Percentiles rank a stretch among this genome's conserved stretches.
These are phyloP conservation scores for Aspergillus neoniger DNA, from an alignment of 2,329 filamentous ascomycete species.

Conservation along the genomic window DNA sequence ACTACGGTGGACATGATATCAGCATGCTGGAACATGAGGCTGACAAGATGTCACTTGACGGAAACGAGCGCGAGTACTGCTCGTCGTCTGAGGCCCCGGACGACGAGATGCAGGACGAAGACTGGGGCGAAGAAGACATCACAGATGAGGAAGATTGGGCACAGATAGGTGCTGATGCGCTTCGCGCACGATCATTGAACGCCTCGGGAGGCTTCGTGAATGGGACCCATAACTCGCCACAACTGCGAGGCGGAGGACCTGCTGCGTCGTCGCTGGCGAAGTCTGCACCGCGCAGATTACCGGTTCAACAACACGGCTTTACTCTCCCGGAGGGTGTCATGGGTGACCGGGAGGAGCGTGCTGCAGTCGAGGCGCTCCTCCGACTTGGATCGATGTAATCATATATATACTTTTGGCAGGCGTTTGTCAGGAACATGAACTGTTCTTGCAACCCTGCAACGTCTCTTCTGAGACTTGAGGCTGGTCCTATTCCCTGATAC, in stretches of 20 bases:
- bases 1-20: slow-evolving; percentile 62
- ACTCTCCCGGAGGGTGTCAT: slow-evolving; percentile 37
- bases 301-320: slow-evolving; percentile 36
- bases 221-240: slow-evolving; percentile 32
- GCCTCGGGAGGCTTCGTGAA: slow-evolving; percentile 45
- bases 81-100: slow-evolving; percentile 75
- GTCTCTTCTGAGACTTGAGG: slow-evolving; percentile 16
- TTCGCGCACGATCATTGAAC: slow-evolving; percentile 66
- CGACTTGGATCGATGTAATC: slow-evolving; percentile 51
- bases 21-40: slow-evolving; percentile 80
- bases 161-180: slow-evolving; percentile 79
- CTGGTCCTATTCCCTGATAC: slow-evolving; percentile 15
- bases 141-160: slow-evolving; percentile 98
- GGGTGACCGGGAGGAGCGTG: slow-evolving; percentile 46
- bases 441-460: slow-evolving; percentile 9
- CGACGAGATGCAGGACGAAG: slow-evolving; percentile 67
- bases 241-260: slow-evolving; percentile 35
- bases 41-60: slow-evolving; percentile 91
- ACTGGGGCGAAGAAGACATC: slow-evolving; percentile 80
- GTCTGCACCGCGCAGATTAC: slow-evolving; percentile 40
- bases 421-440: slow-evolving; percentile 21
- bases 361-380: slow-evolving; percentile 52
- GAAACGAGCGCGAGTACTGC: slow-evolving; percentile 63
- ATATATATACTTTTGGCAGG: slow-evolving; percentile 26
- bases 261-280: slow-evolving; percentile 43